A percentile compares a stretch with the other conserved stretches of the same genome.
phyloP scores from a whole-genome alignment of 1,139 yeast species.

The Pneumocystis carinii region DNA sequence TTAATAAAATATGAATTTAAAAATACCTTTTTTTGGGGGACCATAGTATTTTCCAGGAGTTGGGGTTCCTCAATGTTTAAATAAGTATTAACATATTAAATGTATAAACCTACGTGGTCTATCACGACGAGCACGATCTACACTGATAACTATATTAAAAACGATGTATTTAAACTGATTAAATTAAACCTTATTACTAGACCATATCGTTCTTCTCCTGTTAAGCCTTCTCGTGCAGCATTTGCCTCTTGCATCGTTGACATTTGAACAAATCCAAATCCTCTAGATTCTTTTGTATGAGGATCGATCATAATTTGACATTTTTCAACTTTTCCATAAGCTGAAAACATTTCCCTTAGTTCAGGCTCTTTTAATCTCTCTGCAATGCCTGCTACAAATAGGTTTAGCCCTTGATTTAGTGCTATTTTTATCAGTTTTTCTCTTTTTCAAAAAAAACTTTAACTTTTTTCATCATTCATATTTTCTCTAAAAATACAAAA shows the following conservation, averaged over 20 bases:
- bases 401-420: constrained; percentile 25
- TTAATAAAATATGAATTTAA: neutral
- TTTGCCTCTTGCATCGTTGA: constrained; percentile 23
- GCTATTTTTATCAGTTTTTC: constrained; percentile 16
- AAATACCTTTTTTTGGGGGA: constrained; percentile 21
- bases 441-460: too few species aligned
- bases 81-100: neutral
- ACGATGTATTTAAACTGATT: neutral
- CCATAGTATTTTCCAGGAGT: constrained; percentile 31
- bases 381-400: constrained; percentile 27
- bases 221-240: constrained; percentile 22
- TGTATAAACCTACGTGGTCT: constrained; percentile 20
- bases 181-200: constrained; percentile 17
- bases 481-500: too few species aligned
- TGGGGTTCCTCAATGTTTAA: constrained; percentile 19
- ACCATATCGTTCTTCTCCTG: constrained; percentile 24
- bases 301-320: constrained; percentile 28
- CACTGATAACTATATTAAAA: constrained; percentile 11
- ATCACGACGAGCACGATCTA: constrained; percentile 26
- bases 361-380: constrained; percentile 23
- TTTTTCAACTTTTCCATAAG: constrained; percentile 24
- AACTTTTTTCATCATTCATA: too few species aligned
- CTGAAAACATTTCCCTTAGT: constrained; percentile 23
- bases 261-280: constrained; percentile 29
- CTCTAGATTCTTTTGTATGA: constrained; percentile 27